Evolutionary conservation across 139 green algal genomes (phyloP), one percentile per base, ranked within the genome.

Genomic region (Desmodesmus armatus): DNA sequence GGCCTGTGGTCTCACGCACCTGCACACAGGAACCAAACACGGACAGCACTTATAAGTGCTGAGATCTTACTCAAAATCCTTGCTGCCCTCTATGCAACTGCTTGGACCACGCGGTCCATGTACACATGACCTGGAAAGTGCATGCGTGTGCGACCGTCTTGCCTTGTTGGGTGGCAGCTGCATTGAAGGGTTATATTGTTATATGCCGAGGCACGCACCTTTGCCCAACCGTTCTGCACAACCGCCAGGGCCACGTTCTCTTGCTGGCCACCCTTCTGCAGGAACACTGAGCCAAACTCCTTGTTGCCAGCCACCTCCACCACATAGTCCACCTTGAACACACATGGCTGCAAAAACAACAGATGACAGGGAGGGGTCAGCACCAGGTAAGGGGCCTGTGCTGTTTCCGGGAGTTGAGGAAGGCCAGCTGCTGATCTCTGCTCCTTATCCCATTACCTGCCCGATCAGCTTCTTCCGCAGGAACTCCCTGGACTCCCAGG

Each of bases 211-310:
- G 19, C 43, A 4, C 37, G 73, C 35, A 39, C 15, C 92, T 95
- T 96, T 31, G 95, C 92, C 93, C 93, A 98, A 40, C 97, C 97
- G 3, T 78, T 85, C 0, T 90, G 47, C 3, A 97, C 94, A 5
- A 97, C 88, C 0, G 76, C 58, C 3, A 98, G 31, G 0, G 92
- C 92, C 15, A 98, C 80, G 77, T 99, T 99, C 40, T 98, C 92
- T 51, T 92, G 89, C 60, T 88, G 82, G 29, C 39, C 23, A 25
- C 49, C 41, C 39, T 60, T 74, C 53, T 87, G 58, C 2, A 99
- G 66, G 85, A 98, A 98, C 0, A 99, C 91, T 15, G 87, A 94
- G 76, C 97, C 97, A 88, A 99, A 99, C 88, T 98, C 96, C 7
- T 95, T 90, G 63, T 93, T 94, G 49, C 90, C 91, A 19, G 96